phyloP scores from a whole-genome alignment of 148 eudicot genomes.

The Hydrangea macrophylla region DNA sequence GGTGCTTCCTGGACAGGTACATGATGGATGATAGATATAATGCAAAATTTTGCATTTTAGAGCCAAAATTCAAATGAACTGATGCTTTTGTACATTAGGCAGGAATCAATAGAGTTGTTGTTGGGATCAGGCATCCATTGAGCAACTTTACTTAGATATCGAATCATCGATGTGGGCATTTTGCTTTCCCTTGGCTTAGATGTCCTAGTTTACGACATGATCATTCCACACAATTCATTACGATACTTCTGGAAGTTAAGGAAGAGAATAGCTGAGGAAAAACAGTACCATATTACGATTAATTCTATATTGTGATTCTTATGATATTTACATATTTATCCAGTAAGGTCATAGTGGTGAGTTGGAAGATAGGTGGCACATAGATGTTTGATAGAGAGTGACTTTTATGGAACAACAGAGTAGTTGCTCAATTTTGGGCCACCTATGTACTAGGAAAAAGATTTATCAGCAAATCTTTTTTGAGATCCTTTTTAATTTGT shows the following conservation, averaged over 20 bases:
- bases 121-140: constrained; percentile 88
- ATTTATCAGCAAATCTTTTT: background rate
- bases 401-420: background rate
- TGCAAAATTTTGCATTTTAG: constrained; percentile 1
- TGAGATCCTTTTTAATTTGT: background rate
- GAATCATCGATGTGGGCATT: background rate
- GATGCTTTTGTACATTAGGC: constrained; percentile 46
- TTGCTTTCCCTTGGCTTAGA: background rate
- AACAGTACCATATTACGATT: no score
- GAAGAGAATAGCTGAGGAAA: no score
- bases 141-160: constrained; percentile 65
- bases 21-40: no score
- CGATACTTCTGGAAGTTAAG: no score
- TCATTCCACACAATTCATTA: no score
- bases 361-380: no score
- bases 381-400: no score
- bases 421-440: background rate
- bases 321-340: no score
- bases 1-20: no score
- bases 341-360: no score
- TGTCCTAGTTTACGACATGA: no score
- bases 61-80: constrained; percentile 13
- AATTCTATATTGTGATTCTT: no score
- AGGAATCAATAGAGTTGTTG: constrained; percentile 80
- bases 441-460: background rate